Conservation (phyloP, 495 filamentous ascomycete species). For the Penicillium coffeae region DNA sequence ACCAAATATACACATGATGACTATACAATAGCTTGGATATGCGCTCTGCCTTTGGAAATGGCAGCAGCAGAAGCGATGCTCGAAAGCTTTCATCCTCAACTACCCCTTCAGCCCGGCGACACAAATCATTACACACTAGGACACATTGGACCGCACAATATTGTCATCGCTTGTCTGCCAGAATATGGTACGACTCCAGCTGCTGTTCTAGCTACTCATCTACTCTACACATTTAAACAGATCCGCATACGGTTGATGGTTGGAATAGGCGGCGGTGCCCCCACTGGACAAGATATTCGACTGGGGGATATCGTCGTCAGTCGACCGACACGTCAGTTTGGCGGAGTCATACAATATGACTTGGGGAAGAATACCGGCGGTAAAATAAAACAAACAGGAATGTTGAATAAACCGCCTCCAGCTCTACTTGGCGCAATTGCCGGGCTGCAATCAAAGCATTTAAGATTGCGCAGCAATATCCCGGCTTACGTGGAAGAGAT, state of each 20-base stretch:
- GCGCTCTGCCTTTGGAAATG: constrained; percentile 28
- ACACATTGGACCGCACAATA: constrained; percentile 27
- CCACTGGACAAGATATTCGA: constrained; percentile 30
- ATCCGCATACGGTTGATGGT: constrained; percentile 42
- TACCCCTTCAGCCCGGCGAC: constrained; percentile 13
- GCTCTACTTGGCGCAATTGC: constrained; percentile 23
- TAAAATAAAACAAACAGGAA: constrained; percentile 26
- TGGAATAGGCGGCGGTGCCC: constrained; percentile 34
- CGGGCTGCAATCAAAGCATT: constrained; percentile 6
- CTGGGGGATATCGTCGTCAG: constrained; percentile 46
- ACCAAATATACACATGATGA: too few species aligned
- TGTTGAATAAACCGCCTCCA: constrained; percentile 24
- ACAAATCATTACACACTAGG: constrained; percentile 36
- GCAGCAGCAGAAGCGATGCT: constrained; percentile 34
- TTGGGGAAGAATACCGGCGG: constrained; percentile 29
- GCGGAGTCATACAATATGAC: constrained; percentile 42
- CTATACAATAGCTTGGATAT: constrained; percentile 31
- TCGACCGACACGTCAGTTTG: constrained; percentile 18
- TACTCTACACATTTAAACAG: constrained; percentile 29
- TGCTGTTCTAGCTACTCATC: constrained; percentile 27
- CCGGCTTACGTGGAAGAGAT: constrained; percentile 8
- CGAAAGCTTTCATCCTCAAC: constrained; percentile 24
- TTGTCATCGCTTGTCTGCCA: constrained; percentile 29
- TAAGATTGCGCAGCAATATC: constrained; percentile 9
- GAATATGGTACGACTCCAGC: constrained; percentile 17